Evolutionary conservation across 805 yeast genomes (phyloP).

Genomic region (Candida tibetensis): DNA sequence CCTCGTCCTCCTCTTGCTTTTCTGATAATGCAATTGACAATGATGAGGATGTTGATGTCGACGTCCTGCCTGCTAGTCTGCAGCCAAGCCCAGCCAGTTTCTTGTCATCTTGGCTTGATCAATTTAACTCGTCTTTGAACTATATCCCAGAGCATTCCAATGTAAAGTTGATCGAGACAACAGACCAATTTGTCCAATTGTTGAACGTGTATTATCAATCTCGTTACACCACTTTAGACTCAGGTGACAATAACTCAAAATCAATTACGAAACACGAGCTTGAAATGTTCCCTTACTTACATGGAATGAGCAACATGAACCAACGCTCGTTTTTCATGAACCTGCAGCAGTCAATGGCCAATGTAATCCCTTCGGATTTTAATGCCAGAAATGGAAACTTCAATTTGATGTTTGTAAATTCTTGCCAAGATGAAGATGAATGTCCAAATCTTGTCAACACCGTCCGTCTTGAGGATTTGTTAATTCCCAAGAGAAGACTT

Average conservation of each 20-base stretch:
- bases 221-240: slow-evolving; percentile 2
- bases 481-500: slow-evolving; percentile 4
- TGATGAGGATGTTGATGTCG: neutral
- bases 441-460: slow-evolving; percentile 10
- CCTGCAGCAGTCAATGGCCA: neutral
- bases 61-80: neutral
- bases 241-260: neutral
- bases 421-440: neutral
- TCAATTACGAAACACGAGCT: neutral
- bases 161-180: slow-evolving; percentile 8
- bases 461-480: slow-evolving; percentile 7
- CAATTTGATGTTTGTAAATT: slow-evolving; percentile 13
- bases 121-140: slow-evolving; percentile 10
- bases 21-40: neutral
- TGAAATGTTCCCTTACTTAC: slow-evolving; percentile 34
- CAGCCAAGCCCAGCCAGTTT: neutral
- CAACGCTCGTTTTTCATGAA: slow-evolving; percentile 24
- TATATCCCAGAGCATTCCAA: slow-evolving; percentile 7
- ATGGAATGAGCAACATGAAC: slow-evolving; percentile 25
- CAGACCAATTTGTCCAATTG: slow-evolving; percentile 6
- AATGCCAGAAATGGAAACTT: neutral
- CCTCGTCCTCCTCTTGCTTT: neutral
- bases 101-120: slow-evolving; percentile 7
- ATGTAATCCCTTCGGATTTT: neutral
- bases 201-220: slow-evolving; percentile 9